A percentile compares a stretch with the other conserved stretches of the same genome.
These are phyloP conservation scores for Starmerella vaccinii DNA, from an alignment of 805 yeast genomes.

Conservation along the genomic window DNA sequence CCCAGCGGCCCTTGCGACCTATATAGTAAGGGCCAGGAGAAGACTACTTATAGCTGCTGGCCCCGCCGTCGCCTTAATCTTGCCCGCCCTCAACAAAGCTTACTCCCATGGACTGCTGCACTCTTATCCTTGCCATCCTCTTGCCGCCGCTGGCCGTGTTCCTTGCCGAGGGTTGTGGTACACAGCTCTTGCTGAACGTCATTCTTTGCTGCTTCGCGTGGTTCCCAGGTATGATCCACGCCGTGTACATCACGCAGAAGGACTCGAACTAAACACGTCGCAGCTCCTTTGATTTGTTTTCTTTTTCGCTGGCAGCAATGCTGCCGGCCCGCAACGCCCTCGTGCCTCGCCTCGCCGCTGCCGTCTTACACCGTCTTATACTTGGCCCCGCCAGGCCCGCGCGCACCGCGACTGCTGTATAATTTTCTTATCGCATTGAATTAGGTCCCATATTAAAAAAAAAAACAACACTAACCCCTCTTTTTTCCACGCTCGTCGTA, in stretches of 20 bases:
- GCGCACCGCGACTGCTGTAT: too few relatives aligned
- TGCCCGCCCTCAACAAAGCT: neutral
- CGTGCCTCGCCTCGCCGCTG: too few relatives aligned
- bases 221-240: constrained; percentile 48
- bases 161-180: constrained; percentile 47
- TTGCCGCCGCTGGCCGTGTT: constrained; percentile 57
- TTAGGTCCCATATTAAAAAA: too few relatives aligned
- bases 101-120: constrained; percentile 20
- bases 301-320: too few relatives aligned
- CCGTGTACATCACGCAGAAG: constrained; percentile 27
- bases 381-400: too few relatives aligned
- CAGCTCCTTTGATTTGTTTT: too few relatives aligned
- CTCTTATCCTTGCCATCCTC: constrained; percentile 35
- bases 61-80: neutral
- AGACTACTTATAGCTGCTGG: neutral
- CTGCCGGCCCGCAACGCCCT: too few relatives aligned
- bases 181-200: constrained; percentile 44
- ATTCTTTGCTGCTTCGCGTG: constrained; percentile 62
- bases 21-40: neutral
- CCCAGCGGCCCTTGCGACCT: neutral
- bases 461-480: too few relatives aligned
- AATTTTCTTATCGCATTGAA: too few relatives aligned
- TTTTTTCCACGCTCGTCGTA: too few relatives aligned
- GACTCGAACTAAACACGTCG: neutral
- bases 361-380: too few relatives aligned